A percentile compares a stretch with the other conserved stretches of the same genome.
Conservation (phyloP, 2,329 filamentous ascomycete genomes). For the Huntiella savannae region DNA sequence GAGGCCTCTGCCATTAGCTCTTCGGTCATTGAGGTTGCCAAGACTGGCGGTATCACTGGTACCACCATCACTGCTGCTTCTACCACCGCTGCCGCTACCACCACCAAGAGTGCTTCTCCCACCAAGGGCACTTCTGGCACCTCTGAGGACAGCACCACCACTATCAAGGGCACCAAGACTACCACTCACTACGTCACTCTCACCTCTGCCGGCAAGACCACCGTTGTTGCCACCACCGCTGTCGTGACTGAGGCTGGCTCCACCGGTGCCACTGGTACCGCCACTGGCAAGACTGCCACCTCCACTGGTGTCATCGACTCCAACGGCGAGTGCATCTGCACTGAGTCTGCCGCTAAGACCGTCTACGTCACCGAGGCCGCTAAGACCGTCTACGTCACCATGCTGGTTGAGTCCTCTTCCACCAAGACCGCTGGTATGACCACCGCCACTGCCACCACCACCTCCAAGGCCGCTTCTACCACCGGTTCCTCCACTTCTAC, state of each 20-base stretch:
- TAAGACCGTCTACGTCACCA: slow-evolving; percentile 16
- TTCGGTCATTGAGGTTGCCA: slow-evolving; percentile 21
- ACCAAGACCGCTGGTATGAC: slow-evolving; percentile 12
- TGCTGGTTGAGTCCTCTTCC: slow-evolving; percentile 12
- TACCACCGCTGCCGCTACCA: slow-evolving; percentile 17
- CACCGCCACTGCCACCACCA: slow-evolving; percentile 2
- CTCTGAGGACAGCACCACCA: slow-evolving; percentile 19
- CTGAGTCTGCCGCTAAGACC: slow-evolving; percentile 2
- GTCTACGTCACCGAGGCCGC: slow-evolving; percentile 14
- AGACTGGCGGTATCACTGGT: slow-evolving; percentile 21
- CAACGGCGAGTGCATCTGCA: slow-evolving; percentile 4
- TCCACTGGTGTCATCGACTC: slow-evolving; percentile 2
- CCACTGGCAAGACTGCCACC: slow-evolving; percentile 18
- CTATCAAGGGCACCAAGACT: slow-evolving; percentile 21
- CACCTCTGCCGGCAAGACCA: slow-evolving; percentile 14
- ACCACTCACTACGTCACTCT: slow-evolving; percentile 20
- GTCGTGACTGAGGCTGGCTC: slow-evolving; percentile 14
- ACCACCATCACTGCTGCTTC: slow-evolving; percentile 18
- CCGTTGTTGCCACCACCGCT: slow-evolving; percentile 12
- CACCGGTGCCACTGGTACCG: slow-evolving; percentile 14
- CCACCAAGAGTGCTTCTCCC: background rate
- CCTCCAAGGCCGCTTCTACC: slow-evolving; percentile 8
- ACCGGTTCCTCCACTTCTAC: slow-evolving; percentile 5
- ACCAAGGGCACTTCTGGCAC: background rate
- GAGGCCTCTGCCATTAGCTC: slow-evolving; percentile 24